Conservation (phyloP, 257 asterid genomes). For the Handroanthus guayacan region DNA sequence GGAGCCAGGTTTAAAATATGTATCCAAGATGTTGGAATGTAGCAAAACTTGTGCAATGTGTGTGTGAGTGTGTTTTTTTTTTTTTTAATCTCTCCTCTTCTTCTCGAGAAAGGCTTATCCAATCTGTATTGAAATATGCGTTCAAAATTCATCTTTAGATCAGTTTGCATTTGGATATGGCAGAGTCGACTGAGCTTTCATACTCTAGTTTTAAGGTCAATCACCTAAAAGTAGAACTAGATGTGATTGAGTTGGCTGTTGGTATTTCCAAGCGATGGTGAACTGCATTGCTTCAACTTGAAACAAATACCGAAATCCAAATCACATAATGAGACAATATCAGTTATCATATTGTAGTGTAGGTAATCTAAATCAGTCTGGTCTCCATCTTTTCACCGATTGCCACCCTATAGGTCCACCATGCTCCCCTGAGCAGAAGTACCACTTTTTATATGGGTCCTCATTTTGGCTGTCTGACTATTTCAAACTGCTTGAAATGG, state of each 20-base stretch:
- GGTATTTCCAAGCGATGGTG: background rate
- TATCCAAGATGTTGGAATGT: background rate
- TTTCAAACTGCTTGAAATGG: background rate
- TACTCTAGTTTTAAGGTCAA: background rate
- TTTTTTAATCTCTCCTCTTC: background rate
- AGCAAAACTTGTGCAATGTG: background rate
- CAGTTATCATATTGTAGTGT: background rate
- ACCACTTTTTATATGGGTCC: background rate
- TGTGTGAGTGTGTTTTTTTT: background rate
- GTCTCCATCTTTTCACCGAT: too few relatives aligned
- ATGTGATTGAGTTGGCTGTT: background rate
- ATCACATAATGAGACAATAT: background rate
- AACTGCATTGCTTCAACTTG: background rate
- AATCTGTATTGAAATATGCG: background rate
- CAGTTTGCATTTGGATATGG: background rate
- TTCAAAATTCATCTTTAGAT: background rate
- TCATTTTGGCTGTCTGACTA: background rate
- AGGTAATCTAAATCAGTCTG: background rate
- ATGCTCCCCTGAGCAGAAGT: background rate
- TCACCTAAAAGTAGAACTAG: background rate
- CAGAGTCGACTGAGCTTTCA: background rate
- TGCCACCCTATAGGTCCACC: background rate
- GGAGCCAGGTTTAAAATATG: background rate
- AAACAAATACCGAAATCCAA: background rate
- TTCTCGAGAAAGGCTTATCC: background rate